Evolutionary conservation across 139 green algal genomes (phyloP), one percentile per base, ranked within the genome.

Genomic region (Trebouxia sp.): DNA sequence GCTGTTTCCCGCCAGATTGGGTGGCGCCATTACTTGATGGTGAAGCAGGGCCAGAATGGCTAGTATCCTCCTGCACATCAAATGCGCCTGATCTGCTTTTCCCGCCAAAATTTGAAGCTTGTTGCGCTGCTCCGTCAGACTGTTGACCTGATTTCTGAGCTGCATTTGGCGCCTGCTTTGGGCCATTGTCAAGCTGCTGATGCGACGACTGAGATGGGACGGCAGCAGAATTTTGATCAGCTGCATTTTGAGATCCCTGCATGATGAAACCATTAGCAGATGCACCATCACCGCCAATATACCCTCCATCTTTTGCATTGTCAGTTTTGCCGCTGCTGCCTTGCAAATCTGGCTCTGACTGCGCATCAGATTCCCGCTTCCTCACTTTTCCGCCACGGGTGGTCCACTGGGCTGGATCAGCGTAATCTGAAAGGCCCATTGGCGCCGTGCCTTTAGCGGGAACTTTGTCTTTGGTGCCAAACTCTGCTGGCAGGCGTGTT

Each of bases 401-500:
- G 10, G 62, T 72, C 62, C 62, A 72, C 62, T 72, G 62, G 6
- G 62, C n/a, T 12, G 32, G 32, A 45, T 72, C 62, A 72, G 32
- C 32, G 28, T 72, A 72, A 35, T 72, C 62, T 24, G 37, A 35
- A 42, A 35, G 32, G 9, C 62, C 62, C 62, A 72, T 72, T 10
- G 62, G 62, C 11, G 62, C 62, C 12, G 32, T 72, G 35, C 62
- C 62, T 30, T 72, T 43, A 17, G 62, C 62, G 15, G 62, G 62
- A 72, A 72, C 62, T 14, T 72, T 72, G 62, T 72, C 62, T 24
- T 45, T 43, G 35, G 62, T 45, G 62, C 62, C 62, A 72, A 72
- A 72, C 62, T 72, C 62, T 72, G 62, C 62, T 45, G 62, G 62
- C 32, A 72, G 20, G 47, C 47, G 47, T 53, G 47, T 45, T 5